phyloP scores from a whole-genome alignment of 2,329 filamentous ascomycete species.

The Metarhizium guizhouense region DNA sequence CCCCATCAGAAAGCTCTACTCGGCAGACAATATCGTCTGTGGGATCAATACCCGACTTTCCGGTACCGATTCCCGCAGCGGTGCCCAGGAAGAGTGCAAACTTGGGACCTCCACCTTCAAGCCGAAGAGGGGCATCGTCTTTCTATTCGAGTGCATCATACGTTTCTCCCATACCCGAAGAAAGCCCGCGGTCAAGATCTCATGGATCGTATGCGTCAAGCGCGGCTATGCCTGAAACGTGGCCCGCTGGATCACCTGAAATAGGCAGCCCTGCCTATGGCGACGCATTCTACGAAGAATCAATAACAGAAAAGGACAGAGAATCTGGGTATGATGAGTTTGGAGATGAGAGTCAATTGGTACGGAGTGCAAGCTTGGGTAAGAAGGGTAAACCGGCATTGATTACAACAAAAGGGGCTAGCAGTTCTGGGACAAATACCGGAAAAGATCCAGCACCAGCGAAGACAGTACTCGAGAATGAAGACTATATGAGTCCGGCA shows the following conservation, averaged over 20 bases:
- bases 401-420: slow-evolving; percentile 29
- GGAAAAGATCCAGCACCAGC: slow-evolving; percentile 25
- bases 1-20: slow-evolving; percentile 38
- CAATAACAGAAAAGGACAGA: slow-evolving; percentile 34
- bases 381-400: slow-evolving; percentile 50
- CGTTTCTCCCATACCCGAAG: slow-evolving; percentile 70
- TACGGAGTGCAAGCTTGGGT: slow-evolving; percentile 53
- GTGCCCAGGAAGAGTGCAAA: slow-evolving; percentile 39
- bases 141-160: slow-evolving; percentile 58
- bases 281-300: slow-evolving; percentile 43
- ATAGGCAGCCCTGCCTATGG: slow-evolving; percentile 33
- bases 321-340: slow-evolving; percentile 35
- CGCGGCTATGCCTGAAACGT: slow-evolving; percentile 60
- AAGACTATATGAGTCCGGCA: slow-evolving; percentile 36
- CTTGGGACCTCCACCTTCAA: slow-evolving; percentile 51
- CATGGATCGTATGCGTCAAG: slow-evolving; percentile 63
- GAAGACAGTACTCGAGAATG: slow-evolving; percentile 35
- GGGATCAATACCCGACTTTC: slow-evolving; percentile 52
- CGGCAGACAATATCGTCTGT: slow-evolving; percentile 44
- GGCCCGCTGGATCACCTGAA: slow-evolving; percentile 41
- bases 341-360: slow-evolving; percentile 47
- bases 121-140: slow-evolving; percentile 51
- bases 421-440: slow-evolving; percentile 6
- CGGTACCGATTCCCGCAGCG: slow-evolving; percentile 27
- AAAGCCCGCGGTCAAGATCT: slow-evolving; percentile 48